Conservation (phyloP, 2,329 filamentous ascomycete species). For the Davidsoniella eucalypti region DNA sequence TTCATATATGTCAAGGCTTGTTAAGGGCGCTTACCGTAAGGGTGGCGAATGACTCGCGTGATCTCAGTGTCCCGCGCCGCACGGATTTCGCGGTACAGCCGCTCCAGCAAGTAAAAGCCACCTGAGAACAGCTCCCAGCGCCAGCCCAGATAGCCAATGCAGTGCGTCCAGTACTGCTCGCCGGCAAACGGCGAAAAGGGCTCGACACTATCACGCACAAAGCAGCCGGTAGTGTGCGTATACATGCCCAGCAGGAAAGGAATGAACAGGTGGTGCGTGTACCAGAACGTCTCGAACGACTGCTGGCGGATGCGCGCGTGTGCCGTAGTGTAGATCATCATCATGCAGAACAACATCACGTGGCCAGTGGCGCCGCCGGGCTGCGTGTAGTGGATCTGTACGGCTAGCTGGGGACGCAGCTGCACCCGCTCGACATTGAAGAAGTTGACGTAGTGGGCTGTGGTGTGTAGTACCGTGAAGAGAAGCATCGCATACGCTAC, state of each 20-base stretch:
- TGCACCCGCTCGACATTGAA: conserved; percentile 84
- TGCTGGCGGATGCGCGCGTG: conserved; percentile 90
- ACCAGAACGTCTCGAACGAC: conserved; percentile 98
- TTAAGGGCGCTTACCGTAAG: conserved; percentile 50
- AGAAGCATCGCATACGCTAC: conserved; percentile 77
- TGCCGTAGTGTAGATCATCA: conserved; percentile 93
- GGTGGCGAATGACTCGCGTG: conserved; percentile 84
- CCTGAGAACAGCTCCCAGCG: conserved; percentile 86
- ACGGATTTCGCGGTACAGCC: conserved; percentile 80
- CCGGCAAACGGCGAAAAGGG: conserved; percentile 75
- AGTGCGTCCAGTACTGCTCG: conserved; percentile 72
- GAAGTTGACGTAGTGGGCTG: conserved; percentile 92
- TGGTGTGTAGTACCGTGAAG: conserved; percentile 62
- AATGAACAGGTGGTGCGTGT: conserved; percentile 96
- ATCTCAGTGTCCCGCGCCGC: conserved; percentile 74
- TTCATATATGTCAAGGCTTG: neutral
- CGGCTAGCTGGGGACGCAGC: conserved; percentile 60
- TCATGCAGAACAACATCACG: conserved; percentile 97
- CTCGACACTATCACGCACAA: conserved; percentile 65
- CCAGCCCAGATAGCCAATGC: conserved; percentile 91
- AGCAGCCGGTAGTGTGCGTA: conserved; percentile 90
- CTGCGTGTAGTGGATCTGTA: conserved; percentile 83
- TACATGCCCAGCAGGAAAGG: conserved; percentile 89
- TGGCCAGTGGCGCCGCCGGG: conserved; percentile 89
- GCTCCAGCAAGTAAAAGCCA: conserved; percentile 70